Percentiles rank a stretch among this genome's conserved stretches.
Conservation (phyloP, 768 basidiomycete species). For the Suillus decipiens region DNA sequence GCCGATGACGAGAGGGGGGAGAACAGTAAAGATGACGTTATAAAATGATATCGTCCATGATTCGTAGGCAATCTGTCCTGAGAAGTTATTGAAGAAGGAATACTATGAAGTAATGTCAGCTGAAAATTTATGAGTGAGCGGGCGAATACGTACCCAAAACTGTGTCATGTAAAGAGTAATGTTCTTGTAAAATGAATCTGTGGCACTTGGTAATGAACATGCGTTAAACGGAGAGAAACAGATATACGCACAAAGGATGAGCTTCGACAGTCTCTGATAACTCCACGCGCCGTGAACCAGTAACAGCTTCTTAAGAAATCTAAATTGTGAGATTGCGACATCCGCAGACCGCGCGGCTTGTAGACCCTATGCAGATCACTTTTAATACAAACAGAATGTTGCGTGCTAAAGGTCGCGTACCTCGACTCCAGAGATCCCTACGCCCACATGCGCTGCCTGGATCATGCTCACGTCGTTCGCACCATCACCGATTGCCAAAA, state of each 20-base stretch:
- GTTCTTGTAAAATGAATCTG: constrained; percentile 99
- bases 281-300: constrained; percentile 99
- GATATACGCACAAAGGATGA: constrained; percentile 82
- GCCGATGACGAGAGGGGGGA: constrained; percentile 96
- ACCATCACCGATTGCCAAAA: constrained; percentile 97
- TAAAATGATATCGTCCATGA: constrained; percentile 98
- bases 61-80: constrained; percentile 97
- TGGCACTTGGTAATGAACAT: constrained; percentile 8
- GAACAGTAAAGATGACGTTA: constrained; percentile 93
- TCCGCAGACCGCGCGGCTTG: constrained; percentile 99
- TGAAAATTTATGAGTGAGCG: background rate
- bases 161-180: constrained; percentile 98
- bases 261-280: constrained; percentile 90
- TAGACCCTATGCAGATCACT: constrained; percentile 60
- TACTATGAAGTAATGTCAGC: constrained; percentile 54
- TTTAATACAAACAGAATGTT: background rate
- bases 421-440: constrained; percentile 98
- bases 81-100: constrained; percentile 99
- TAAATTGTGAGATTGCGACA: constrained; percentile 97
- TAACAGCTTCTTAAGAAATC: constrained; percentile 90
- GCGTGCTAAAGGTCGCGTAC: constrained; percentile 39
- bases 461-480: constrained; percentile 99
- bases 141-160: constrained; percentile 77
- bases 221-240: background rate
- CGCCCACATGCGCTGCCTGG: constrained; percentile 96